Evolutionary conservation across 116 monocot species (phyloP).

Genomic region (Trichopus zeylanicus): DNA sequence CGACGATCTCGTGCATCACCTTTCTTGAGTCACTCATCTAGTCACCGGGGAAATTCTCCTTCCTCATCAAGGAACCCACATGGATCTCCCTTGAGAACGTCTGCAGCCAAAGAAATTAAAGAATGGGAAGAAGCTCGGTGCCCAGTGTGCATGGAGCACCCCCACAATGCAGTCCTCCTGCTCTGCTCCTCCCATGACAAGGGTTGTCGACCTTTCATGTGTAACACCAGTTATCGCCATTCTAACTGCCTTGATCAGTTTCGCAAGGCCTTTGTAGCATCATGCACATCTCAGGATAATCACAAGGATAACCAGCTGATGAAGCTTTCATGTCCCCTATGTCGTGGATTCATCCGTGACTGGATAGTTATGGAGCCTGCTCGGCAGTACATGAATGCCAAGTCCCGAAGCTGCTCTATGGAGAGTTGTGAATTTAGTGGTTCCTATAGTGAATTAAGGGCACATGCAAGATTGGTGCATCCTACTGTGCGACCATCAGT

Average conservation of each 20-base stretch:
- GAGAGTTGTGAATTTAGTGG: conserved; percentile 62
- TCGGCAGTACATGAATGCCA: conserved; percentile 51
- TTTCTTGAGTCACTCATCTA: conserved; percentile 23
- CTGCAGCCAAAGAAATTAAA: conserved; percentile 24
- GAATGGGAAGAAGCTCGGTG: conserved; percentile 77
- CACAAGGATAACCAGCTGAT: conserved; percentile 9
- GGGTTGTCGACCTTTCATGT: conserved; percentile 84
- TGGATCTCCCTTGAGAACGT: neutral
- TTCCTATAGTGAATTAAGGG: conserved; percentile 49
- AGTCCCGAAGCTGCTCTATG: conserved; percentile 51
- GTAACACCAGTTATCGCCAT: conserved; percentile 71
- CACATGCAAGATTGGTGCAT: conserved; percentile 68
- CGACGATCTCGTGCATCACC: conserved; percentile 34
- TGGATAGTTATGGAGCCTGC: conserved; percentile 49
- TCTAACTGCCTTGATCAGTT: conserved; percentile 89
- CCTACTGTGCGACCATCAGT: conserved; percentile 43
- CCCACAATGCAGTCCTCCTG: conserved; percentile 84
- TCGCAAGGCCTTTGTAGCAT: conserved; percentile 37
- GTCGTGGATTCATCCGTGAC: conserved; percentile 45
- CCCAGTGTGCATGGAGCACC: conserved; percentile 82
- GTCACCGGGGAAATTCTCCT: conserved; percentile 10
- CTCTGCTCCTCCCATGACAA: conserved; percentile 53
- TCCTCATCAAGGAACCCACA: conserved; percentile 17
- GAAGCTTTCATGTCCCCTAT: conserved; percentile 56
- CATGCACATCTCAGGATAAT: conserved; percentile 6